phyloP scores from a whole-genome alignment of 768 basidiomycete genomes.

The Psilocybe subaeruginosa region DNA sequence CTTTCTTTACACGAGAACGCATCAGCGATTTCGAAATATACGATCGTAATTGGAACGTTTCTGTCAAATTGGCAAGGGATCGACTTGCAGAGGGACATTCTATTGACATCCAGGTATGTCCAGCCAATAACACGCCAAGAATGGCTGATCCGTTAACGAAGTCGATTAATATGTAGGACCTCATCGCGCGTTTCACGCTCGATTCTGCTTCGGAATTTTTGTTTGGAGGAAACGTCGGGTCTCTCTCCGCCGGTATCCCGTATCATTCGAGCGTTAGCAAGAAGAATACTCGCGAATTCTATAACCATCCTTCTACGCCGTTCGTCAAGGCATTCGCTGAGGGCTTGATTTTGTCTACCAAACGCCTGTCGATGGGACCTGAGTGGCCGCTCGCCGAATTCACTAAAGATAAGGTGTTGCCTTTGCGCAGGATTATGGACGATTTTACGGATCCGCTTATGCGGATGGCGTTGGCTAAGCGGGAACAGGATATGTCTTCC shows the following conservation, averaged over 20 bases:
- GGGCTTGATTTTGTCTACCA: slow-evolving; percentile 40
- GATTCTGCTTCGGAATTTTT: slow-evolving; percentile 51
- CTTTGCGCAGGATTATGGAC: slow-evolving; percentile 48
- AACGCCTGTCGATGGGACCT: slow-evolving; percentile 40
- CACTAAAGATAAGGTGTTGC: slow-evolving; percentile 45
- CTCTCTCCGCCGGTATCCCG: slow-evolving; percentile 50
- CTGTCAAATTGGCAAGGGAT: slow-evolving; percentile 44
- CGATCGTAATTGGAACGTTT: slow-evolving; percentile 53
- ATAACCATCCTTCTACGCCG: slow-evolving; percentile 37
- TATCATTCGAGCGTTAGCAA: slow-evolving; percentile 42
- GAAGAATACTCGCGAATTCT: slow-evolving; percentile 27
- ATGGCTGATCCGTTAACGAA: slow-evolving; percentile 46
- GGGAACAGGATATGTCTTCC: slow-evolving; percentile 32
- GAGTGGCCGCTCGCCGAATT: slow-evolving; percentile 47
- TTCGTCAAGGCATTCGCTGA: slow-evolving; percentile 55
- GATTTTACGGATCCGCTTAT: slow-evolving; percentile 55
- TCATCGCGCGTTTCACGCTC: slow-evolving; percentile 57
- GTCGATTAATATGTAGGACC: slow-evolving; percentile 42
- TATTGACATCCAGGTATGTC: slow-evolving; percentile 60
- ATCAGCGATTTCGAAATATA: slow-evolving; percentile 69
- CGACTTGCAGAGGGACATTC: slow-evolving; percentile 50
- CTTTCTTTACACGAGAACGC: slow-evolving; percentile 67
- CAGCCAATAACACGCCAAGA: no score
- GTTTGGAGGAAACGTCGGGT: slow-evolving; percentile 41
- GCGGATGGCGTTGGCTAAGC: slow-evolving; percentile 40